Base-by-base conservation (phyloP, 768 basidiomycete species). In the Hygrophorus russula region DNA sequence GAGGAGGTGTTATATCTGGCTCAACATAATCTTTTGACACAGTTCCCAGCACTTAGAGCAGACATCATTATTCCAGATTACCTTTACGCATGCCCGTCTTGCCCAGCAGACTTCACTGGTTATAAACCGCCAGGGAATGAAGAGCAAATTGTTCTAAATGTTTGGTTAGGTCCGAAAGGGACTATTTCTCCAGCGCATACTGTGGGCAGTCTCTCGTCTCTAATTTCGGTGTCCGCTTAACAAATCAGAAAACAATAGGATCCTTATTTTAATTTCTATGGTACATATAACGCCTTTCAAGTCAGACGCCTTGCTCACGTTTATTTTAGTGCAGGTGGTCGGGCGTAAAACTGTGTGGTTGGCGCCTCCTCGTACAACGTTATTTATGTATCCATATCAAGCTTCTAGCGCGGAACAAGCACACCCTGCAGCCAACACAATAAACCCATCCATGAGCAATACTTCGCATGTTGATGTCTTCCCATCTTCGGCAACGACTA, bases 311-410 rank as follows among this genome's bases (percentile, higher is more conserved):
- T 46, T 53, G 18, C 41, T 46, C 36, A 47, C 28, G n/a, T 41
- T 38, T 18, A 42, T 9, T 39, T 5, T 51, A 92, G 91, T 82
- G 0, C 96, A 98, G 66, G 73, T 96, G 5, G 80, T 87, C 11
- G 94, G 96, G 19, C 62, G 67, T 20, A 98, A 98, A 64, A 85
- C 80, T 5, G 75, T 98, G 17, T 97, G 94, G 91, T 66, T 97
- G 41, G 89, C 92, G 0, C 84, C 89, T 4, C 86, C 91, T 6
- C 52, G 59, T 2, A 54, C 64, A 24, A 64, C 70, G 14, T 24
- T 65, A 2, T 68, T 57, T 36, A 82, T 97, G 86, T 73, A 80
- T 53, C 67, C 78, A 1, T 74, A 63, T 49, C 40, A 6, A 1
- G 13, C 41, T 28, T 42, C 46, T 12, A 54, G 61, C 2, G 46